Conservation (phyloP, 2,329 filamentous ascomycete genomes). For the Neocucurbitaria cava region DNA sequence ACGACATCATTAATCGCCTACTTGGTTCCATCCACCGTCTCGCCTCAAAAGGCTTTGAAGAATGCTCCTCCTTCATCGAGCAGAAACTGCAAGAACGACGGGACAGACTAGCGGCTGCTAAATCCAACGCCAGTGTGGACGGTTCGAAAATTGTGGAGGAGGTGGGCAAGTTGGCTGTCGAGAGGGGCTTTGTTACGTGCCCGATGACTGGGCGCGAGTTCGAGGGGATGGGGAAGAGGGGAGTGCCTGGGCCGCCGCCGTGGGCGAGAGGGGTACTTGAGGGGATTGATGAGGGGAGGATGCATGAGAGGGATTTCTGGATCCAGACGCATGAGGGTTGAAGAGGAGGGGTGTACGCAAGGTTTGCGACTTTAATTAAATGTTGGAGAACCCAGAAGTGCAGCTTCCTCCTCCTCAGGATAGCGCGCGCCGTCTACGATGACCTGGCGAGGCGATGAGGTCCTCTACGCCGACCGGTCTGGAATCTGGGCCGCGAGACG, state of each 20-base stretch:
- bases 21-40: slow-evolving; percentile 30
- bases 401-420: not conserved
- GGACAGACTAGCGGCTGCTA: slow-evolving; percentile 5
- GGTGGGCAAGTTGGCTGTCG: slow-evolving; percentile 25
- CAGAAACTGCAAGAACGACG: slow-evolving; percentile 25
- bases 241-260: slow-evolving; percentile 21
- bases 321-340: slow-evolving; percentile 28
- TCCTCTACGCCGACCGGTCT: too few relatives aligned
- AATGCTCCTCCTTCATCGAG: slow-evolving; percentile 34
- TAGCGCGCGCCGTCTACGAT: not conserved
- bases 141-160: slow-evolving; percentile 25
- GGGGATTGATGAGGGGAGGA: slow-evolving; percentile 36
- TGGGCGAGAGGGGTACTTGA: slow-evolving; percentile 35
- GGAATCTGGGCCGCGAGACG: too few relatives aligned
- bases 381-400: not conserved
- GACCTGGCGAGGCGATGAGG: not conserved
- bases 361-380: not conserved
- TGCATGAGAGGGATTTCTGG: slow-evolving; percentile 38
- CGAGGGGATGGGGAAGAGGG: slow-evolving; percentile 2
- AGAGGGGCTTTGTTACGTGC: slow-evolving; percentile 29
- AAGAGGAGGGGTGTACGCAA: not conserved
- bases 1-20: slow-evolving; percentile 38
- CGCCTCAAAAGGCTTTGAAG: slow-evolving; percentile 29
- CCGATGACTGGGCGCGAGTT: slow-evolving; percentile 19
- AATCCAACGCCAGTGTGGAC: not conserved